Conservation (phyloP, 352 stramenopile genomes). For the Phytophthora citricola region DNA sequence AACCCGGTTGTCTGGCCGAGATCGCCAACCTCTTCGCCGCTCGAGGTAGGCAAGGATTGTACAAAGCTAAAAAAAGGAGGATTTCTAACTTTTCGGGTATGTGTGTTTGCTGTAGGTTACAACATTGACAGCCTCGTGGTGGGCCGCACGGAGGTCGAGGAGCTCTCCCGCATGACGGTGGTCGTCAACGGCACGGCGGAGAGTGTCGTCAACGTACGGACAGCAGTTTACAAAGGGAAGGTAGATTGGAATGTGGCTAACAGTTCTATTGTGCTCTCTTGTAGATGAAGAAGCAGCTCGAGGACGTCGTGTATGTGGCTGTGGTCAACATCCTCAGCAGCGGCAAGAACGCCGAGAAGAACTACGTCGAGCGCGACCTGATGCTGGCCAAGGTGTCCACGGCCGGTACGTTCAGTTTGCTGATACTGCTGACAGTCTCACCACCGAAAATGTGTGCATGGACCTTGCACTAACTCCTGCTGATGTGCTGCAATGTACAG, state of each 20-base stretch:
- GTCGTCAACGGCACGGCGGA: slow-evolving; percentile 84
- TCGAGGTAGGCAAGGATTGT: slow-evolving; percentile 45
- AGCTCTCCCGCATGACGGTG: slow-evolving; percentile 88
- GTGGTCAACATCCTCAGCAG: slow-evolving; percentile 89
- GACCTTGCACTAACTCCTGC: slow-evolving; percentile 7
- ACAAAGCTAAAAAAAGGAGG: not conserved
- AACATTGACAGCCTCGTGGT: slow-evolving; percentile 91
- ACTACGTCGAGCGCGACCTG: slow-evolving; percentile 88
- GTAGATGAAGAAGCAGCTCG: slow-evolving; percentile 89
- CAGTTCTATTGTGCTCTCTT: slow-evolving; percentile 14
- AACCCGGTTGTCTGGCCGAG: slow-evolving; percentile 84
- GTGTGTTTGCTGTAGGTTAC: slow-evolving; percentile 56
- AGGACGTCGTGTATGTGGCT: slow-evolving; percentile 88
- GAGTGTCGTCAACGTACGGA: slow-evolving; percentile 77
- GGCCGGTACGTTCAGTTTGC: slow-evolving; percentile 47
- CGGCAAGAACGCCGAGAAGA: slow-evolving; percentile 66
- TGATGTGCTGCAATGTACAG: slow-evolving; percentile 39
- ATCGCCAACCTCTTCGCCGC: slow-evolving; percentile 88
- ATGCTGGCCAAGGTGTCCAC: slow-evolving; percentile 90
- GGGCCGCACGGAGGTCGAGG: slow-evolving; percentile 82
- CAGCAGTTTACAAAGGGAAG: not conserved
- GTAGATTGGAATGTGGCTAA: not conserved
- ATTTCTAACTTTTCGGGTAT: slow-evolving; percentile 1
- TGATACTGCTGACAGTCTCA: not conserved
- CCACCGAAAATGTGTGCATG: slow-evolving; percentile 13